These are phyloP conservation scores for Linnemannia elongata DNA, from an alignment of 192 early-diverging fungal species.

Conservation along the genomic window DNA sequence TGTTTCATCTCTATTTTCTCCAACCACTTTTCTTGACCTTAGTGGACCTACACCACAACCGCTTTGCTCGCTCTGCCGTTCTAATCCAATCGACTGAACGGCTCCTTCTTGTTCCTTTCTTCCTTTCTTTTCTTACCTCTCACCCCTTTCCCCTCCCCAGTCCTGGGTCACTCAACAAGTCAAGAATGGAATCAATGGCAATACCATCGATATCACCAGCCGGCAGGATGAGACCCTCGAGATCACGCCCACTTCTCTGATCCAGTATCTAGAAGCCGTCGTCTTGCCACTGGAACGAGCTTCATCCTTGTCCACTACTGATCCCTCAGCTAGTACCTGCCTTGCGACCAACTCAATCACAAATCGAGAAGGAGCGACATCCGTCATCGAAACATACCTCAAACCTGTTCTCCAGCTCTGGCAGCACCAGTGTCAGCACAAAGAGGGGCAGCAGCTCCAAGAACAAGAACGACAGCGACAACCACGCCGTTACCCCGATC, in stretches of 20 bases:
- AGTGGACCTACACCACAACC: background rate
- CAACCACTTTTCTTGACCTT: background rate
- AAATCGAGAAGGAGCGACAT: background rate
- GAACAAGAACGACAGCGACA: background rate
- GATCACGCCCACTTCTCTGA: background rate
- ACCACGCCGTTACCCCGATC: background rate
- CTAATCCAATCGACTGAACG: background rate
- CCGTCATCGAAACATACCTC: slow-evolving; percentile 22
- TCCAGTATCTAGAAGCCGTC: slow-evolving; percentile 16
- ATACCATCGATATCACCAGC: background rate
- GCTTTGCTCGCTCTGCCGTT: background rate
- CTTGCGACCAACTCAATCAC: background rate
- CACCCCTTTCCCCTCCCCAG: background rate
- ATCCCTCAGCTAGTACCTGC: background rate
- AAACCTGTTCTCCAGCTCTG: slow-evolving; percentile 33
- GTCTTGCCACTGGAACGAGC: slow-evolving; percentile 6
- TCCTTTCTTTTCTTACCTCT: no score
- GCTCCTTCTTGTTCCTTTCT: background rate
- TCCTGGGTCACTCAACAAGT: slow-evolving; percentile 11
- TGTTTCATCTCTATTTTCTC: slow-evolving; percentile 2
- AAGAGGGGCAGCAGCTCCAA: background rate
- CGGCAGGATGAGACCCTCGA: background rate
- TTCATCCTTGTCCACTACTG: background rate
- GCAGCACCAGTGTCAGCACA: slow-evolving; percentile 14
- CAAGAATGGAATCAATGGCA: background rate